Evolutionary conservation across 2,329 filamentous ascomycete species (phyloP), one percentile per base, ranked within the genome.

Genomic region (Sclerotinia sclerotiorum): DNA sequence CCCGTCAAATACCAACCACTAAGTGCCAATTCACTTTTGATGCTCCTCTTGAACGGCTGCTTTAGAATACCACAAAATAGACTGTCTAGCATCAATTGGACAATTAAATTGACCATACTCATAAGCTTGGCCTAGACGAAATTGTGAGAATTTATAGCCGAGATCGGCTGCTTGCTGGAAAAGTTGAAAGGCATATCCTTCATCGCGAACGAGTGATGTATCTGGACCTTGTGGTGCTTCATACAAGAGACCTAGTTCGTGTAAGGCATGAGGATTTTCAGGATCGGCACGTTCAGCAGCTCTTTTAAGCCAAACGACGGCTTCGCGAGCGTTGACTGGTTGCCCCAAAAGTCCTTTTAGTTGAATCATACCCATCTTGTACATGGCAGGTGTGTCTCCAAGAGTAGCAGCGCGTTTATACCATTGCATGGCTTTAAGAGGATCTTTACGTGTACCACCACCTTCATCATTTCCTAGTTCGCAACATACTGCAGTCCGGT

Each of bases 1-100:
- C 95, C 95, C 0, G 95, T 99, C 56, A 99, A 82, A 78, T 99
- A 99, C 94, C 94, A 95, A n/a, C 92, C 92, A 74, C 88, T 91
- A 27, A 95, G 84, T 0, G 92, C 88, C 69, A 95, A 84, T 80
- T 98, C 95, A 68, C 90, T 90, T 90, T 79, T 97, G 93, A 78
- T 98, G 95, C 81, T 99, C 95, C 70, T 92, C 93, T 79, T 98
- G 94, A 44, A 91, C 88, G 0, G 95, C 95, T 3, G 95, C 94
- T 68, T 89, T 89, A 10, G 91, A 94, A 77, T 99, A 99, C 93
- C 94, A 98, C 75, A 91, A 89, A 73, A 99, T 98, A 71, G 90
- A 94, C 76, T 90, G 85, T 44, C 93, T 84, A 5, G 93, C 87
- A 76, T 98, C 94, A 71, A 97, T 89, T 0, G 87, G 88, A 72